Conservation (phyloP, 2,329 filamentous ascomycete species). For the Penicillium sp. region DNA sequence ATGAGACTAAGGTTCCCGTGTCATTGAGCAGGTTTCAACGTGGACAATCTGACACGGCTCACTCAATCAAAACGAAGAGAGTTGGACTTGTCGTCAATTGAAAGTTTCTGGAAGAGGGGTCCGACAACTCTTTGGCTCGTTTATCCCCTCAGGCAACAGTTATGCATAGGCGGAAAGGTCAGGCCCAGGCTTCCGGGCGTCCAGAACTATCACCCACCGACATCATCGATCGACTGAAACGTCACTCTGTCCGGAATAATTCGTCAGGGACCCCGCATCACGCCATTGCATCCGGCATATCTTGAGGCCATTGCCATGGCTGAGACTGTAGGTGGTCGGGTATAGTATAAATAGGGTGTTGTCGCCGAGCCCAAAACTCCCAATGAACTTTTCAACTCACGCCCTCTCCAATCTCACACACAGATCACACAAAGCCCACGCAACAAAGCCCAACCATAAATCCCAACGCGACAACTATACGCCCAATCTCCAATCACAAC, state of each 20-base stretch:
- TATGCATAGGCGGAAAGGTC: neutral
- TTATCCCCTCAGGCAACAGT: neutral
- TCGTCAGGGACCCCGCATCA: constrained; percentile 18
- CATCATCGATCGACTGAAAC: constrained; percentile 19
- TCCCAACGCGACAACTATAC: neutral
- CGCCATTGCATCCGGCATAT: constrained; percentile 5
- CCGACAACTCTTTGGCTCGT: neutral
- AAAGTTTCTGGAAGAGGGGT: neutral
- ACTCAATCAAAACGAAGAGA: neutral
- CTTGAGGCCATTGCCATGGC: neutral
- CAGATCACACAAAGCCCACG: neutral
- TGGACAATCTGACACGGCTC: neutral
- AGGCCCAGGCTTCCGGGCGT: neutral
- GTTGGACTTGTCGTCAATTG: neutral
- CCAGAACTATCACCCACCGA: constrained; percentile 14
- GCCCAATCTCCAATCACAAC: neutral
- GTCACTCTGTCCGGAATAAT: constrained; percentile 7
- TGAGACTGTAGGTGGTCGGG: neutral
- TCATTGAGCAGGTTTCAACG: neutral
- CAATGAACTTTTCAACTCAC: neutral
- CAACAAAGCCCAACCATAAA: neutral
- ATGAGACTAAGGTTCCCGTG: neutral
- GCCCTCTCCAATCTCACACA: neutral
- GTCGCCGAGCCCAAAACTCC: neutral
- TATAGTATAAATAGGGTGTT: constrained; percentile 11